A percentile compares a stretch with the other conserved stretches of the same genome.
Conservation (phyloP, 1,139 yeast genomes). For the Diutina scorzettiae region DNA sequence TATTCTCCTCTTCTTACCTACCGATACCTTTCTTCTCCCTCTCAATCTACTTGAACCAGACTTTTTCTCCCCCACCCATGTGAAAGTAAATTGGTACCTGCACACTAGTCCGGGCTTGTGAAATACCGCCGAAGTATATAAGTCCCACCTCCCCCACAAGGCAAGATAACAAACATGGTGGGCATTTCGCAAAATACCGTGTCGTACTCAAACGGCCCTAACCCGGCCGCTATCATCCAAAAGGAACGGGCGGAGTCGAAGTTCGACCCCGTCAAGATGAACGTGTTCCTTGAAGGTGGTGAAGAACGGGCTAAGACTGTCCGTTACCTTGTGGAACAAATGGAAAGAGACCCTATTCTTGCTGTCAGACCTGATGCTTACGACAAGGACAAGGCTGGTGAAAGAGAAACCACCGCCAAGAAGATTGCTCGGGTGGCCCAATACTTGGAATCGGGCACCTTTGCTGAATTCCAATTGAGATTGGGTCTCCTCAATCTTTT, state of each 20-base stretch:
- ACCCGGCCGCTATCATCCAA: constrained; percentile 23
- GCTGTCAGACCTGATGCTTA: constrained; percentile 23
- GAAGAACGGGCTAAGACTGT: constrained; percentile 20
- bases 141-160: neutral
- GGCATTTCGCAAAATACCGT: constrained; percentile 1
- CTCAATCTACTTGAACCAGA: no score
- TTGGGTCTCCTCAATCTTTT: constrained; percentile 19
- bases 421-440: constrained; percentile 27
- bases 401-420: constrained; percentile 24
- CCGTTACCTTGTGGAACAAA: constrained; percentile 21
- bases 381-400: constrained; percentile 25
- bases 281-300: constrained; percentile 31
- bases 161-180: neutral
- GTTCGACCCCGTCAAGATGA: constrained; percentile 24
- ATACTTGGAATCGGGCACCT: constrained; percentile 26
- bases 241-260: constrained; percentile 21
- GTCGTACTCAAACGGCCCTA: constrained; percentile 18
- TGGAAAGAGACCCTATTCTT: constrained; percentile 35
- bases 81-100: no score
- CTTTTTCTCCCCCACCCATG: no score
- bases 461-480: constrained; percentile 27
- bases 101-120: no score
- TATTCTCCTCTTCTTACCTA: no score
- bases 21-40: no score
- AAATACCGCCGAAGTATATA: neutral